Percentiles rank a stretch among this genome's conserved stretches.
Conservation (phyloP, 805 yeast species). For the Clavispora carvajalis region DNA sequence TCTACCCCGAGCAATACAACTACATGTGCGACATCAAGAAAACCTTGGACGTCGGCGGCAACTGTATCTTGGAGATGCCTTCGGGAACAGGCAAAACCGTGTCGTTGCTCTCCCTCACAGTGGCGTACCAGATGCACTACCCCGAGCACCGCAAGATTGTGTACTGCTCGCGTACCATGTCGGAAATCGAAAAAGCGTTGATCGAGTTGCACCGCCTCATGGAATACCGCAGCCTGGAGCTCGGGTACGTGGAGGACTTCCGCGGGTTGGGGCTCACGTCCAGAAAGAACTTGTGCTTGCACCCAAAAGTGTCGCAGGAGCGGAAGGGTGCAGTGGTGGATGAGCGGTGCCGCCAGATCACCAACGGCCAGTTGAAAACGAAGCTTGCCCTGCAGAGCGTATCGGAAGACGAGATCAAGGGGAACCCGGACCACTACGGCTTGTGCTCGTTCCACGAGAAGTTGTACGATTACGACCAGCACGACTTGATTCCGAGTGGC, state of each 20-base stretch:
- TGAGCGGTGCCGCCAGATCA: conserved; percentile 91
- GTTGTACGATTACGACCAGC: conserved; percentile 79
- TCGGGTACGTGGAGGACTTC: conserved; percentile 86
- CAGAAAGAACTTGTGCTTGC: conserved; percentile 90
- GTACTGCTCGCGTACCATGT: conserved; percentile 99
- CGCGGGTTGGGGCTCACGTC: conserved; percentile 91
- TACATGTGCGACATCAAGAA: conserved; percentile 95
- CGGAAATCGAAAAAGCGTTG: conserved; percentile 95
- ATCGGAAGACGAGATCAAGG: conserved; percentile 46
- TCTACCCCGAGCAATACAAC: conserved; percentile 97
- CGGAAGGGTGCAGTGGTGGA: conserved; percentile 90
- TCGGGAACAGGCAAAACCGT: conserved; percentile 99
- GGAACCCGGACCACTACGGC: conserved; percentile 27
- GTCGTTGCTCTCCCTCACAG: conserved; percentile 82
- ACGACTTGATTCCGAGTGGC: conserved; percentile 84
- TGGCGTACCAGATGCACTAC: conserved; percentile 92
- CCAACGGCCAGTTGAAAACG: conserved; percentile 81
- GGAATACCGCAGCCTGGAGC: conserved; percentile 77
- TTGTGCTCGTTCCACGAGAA: conserved; percentile 91
- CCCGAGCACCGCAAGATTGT: conserved; percentile 93
- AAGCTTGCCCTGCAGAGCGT: conserved; percentile 46
- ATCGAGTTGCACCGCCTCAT: conserved; percentile 84
- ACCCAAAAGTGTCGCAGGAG: conserved; percentile 82
- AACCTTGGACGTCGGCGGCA: conserved; percentile 93
- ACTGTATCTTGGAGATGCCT: conserved; percentile 97